These are phyloP conservation scores for Paraphoma sp. DNA, from an alignment of 2,329 filamentous ascomycete species.

Conservation along the genomic window DNA sequence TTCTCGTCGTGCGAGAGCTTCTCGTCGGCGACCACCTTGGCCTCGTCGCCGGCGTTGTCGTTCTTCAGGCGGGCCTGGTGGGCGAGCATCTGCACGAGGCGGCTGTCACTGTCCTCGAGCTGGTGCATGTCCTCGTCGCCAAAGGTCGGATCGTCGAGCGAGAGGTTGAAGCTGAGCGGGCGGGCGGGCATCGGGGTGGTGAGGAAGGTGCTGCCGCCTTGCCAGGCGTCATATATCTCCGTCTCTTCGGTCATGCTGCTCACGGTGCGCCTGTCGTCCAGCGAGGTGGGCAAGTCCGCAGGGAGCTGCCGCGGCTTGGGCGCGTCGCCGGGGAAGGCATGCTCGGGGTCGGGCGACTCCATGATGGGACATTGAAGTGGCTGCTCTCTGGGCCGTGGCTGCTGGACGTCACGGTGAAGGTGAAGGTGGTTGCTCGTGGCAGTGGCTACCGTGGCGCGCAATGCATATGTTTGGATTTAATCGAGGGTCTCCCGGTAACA, in stretches of 20 bases:
- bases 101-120: slow-evolving; percentile 79
- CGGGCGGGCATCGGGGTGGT: slow-evolving; percentile 85
- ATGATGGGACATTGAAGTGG: slow-evolving; percentile 39
- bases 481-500: slow-evolving; percentile 12
- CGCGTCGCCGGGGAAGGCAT: slow-evolving; percentile 42
- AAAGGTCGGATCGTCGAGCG: slow-evolving; percentile 78
- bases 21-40: slow-evolving; percentile 76
- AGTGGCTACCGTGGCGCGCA: background rate
- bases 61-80: slow-evolving; percentile 88
- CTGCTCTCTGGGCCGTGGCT: background rate
- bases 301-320: slow-evolving; percentile 65
- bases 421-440: background rate
- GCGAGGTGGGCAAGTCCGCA: slow-evolving; percentile 84
- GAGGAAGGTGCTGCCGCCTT: slow-evolving; percentile 74
- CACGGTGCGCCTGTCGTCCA: slow-evolving; percentile 83
- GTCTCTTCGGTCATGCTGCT: slow-evolving; percentile 77
- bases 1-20: slow-evolving; percentile 80
- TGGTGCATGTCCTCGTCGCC: slow-evolving; percentile 68
- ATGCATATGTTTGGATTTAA: background rate
- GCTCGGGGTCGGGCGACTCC: slow-evolving; percentile 44
- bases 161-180: slow-evolving; percentile 83
- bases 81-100: slow-evolving; percentile 94
- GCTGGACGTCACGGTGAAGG: background rate
- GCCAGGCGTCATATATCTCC: slow-evolving; percentile 99
- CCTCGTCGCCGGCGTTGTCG: slow-evolving; percentile 73